Percentiles rank a stretch among this genome's conserved stretches.
These are phyloP conservation scores for Comarum palustre DNA, from an alignment of 306 rosid species.

Conservation along the genomic window DNA sequence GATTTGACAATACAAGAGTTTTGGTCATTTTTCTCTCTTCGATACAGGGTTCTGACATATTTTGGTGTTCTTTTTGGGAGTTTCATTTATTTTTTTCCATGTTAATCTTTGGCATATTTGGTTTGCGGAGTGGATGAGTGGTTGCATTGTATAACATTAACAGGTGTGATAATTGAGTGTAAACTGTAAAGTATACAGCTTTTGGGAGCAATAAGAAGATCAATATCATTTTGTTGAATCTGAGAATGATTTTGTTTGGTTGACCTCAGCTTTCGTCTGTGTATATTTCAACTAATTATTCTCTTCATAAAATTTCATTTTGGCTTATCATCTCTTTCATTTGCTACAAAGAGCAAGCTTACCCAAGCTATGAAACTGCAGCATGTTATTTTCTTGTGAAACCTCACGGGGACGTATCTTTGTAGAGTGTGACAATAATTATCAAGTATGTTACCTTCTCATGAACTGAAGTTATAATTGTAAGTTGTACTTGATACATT, in stretches of 20 bases:
- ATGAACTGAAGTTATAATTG: background rate
- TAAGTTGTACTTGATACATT: no score
- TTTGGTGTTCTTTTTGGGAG: constrained; percentile 29
- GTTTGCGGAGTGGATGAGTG: constrained; percentile 36
- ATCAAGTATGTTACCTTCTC: background rate
- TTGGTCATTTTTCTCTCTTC: constrained; percentile 18
- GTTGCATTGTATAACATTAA: constrained; percentile 20
- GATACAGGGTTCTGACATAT: constrained; percentile 20
- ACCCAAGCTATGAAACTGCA: background rate
- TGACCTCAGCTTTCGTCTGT: background rate
- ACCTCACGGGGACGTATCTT: background rate
- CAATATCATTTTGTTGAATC: background rate
- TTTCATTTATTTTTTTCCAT: constrained; percentile 4
- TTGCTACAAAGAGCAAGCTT: background rate
- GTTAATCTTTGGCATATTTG: constrained; percentile 24
- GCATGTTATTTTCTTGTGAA: background rate
- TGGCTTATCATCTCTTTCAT: background rate
- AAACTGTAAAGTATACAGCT: background rate
- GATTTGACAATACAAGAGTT: constrained; percentile 11
- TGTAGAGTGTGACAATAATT: background rate
- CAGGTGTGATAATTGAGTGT: constrained; percentile 22
- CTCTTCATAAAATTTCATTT: background rate
- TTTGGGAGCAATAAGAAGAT: constrained; percentile 10
- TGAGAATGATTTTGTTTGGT: background rate
- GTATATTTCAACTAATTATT: background rate